A percentile compares a stretch with the other conserved stretches of the same genome.
phyloP scores from a whole-genome alignment of 192 early-diverging fungal genomes.

The Backusella luteola region DNA sequence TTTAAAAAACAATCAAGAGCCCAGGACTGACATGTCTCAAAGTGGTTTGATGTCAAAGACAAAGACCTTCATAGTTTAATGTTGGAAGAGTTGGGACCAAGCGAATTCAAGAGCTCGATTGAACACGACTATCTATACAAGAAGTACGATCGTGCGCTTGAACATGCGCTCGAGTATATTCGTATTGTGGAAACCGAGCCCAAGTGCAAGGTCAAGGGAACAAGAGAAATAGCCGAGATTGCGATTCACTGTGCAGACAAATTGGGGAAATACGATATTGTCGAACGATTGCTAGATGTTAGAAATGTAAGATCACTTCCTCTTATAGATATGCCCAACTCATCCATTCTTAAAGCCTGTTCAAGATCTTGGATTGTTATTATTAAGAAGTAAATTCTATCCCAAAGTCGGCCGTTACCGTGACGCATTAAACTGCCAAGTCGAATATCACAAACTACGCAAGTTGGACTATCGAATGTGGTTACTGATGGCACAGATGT shows the following conservation, averaged over 20 bases:
- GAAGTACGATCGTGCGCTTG: constrained; percentile 23
- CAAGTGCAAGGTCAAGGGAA: constrained; percentile 39
- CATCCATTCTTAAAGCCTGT: background rate
- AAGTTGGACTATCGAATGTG: constrained; percentile 29
- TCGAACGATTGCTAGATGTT: constrained; percentile 5
- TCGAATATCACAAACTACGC: constrained; percentile 17
- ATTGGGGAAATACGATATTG: constrained; percentile 16
- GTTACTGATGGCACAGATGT: constrained; percentile 18
- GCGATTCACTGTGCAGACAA: constrained; percentile 40
- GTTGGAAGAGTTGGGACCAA: constrained; percentile 26
- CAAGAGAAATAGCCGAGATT: constrained; percentile 46
- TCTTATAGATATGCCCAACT: background rate
- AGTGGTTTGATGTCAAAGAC: constrained; percentile 29
- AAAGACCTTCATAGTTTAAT: constrained; percentile 15
- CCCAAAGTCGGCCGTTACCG: constrained; percentile 9
- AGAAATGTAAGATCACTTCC: constrained; percentile 14
- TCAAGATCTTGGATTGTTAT: constrained; percentile 19
- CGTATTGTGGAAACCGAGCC: background rate
- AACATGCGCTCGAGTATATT: constrained; percentile 16
- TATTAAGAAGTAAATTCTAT: constrained; percentile 21
- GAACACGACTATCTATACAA: constrained; percentile 34
- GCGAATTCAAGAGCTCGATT: constrained; percentile 20
- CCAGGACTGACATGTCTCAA: background rate
- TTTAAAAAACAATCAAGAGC: background rate
- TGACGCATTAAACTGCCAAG: constrained; percentile 15